Evolutionary conservation across 495 filamentous ascomycete species (phyloP), one percentile per base, ranked within the genome.

Genomic region (Podospora didyma): DNA sequence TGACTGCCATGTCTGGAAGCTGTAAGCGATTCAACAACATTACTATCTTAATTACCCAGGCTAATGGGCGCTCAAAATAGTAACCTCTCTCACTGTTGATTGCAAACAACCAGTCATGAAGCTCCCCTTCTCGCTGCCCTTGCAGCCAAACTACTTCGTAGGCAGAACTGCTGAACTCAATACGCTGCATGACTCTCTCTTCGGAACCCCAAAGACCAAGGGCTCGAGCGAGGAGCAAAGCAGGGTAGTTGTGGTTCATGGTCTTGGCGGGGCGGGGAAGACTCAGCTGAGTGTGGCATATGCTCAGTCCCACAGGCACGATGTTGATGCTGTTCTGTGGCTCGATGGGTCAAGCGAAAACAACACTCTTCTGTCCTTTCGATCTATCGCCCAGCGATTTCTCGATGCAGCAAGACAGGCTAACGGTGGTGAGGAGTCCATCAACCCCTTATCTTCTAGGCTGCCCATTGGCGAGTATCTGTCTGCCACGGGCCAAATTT

Each of bases 231-330:
- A 10, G 0, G 47, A 34, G n/a, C 21, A 31, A 19, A 34, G 23
- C 17, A 49, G 21, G 24, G 17, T 49, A 10, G 47, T 34, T 1
- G 47, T 49, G 21, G 7, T 49, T 22, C 26, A 49, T 17, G 47
- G 47, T 17, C 22, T 49, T 3, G 47, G 47, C 6, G 47, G 47
- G 0, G 47, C 47, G 9, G 47, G 47, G 1, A 49, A 49, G 17
- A 49, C 47, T 6, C 47, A 49, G n/a, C 22, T 49, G 12, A 49
- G 47, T 19, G n/a, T 49, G n/a, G 47, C 47, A 26, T 49, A n/a
- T 34, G 47, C 47, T 31, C 23, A 49, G n/a, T 16, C 21, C 6
- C 47, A 49, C 47, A 28, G 34, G 47, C 21, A 49, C 7, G 47
- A 49, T 26, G 21, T 49, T 28, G 24, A 17, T n/a, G 26, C 16